Conservation (phyloP, 495 filamentous ascomycete species). For the Parmelia sp. region DNA sequence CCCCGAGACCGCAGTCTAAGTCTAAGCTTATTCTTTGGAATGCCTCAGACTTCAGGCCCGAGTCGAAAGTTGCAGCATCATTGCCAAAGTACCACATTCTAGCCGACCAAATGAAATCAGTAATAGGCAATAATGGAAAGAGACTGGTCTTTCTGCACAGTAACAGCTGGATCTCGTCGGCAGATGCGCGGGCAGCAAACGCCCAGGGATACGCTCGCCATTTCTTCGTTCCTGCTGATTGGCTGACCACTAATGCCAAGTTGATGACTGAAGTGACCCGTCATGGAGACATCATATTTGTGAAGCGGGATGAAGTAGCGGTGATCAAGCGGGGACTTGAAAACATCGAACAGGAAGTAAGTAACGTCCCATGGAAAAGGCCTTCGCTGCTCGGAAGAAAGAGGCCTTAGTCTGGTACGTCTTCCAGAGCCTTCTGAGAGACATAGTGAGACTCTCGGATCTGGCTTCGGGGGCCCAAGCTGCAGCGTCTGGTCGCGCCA, state of each 20-base stretch:
- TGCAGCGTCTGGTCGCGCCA: too few relatives aligned
- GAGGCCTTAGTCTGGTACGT: not conserved
- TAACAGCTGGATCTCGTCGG: slow-evolving; percentile 23
- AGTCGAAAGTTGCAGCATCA: not conserved
- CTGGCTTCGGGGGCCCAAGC: too few relatives aligned
- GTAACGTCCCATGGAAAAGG: not conserved
- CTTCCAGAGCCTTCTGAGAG: too few relatives aligned
- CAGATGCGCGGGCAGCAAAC: slow-evolving; percentile 6
- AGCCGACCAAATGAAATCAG: slow-evolving; percentile 16
- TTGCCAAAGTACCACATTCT: slow-evolving; percentile 19
- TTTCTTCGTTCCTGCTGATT: slow-evolving; percentile 28
- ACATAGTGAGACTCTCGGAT: too few relatives aligned
- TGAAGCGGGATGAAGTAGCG: slow-evolving; percentile 27
- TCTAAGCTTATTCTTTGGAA: slow-evolving; percentile 23
- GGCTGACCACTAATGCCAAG: slow-evolving; percentile 19
- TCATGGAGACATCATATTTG: slow-evolving; percentile 30
- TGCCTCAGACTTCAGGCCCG: slow-evolving; percentile 15
- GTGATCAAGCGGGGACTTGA: slow-evolving; percentile 32
- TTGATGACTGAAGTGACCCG: slow-evolving; percentile 20
- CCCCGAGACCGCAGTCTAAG: slow-evolving; percentile 1
- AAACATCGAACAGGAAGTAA: not conserved
- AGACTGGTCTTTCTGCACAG: slow-evolving; percentile 24
- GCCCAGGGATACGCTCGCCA: slow-evolving; percentile 13
- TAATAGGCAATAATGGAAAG: slow-evolving; percentile 20
- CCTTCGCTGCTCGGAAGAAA: not conserved